Conservation (phyloP, 2,329 filamentous ascomycete species). For the Fusarium sp. region DNA sequence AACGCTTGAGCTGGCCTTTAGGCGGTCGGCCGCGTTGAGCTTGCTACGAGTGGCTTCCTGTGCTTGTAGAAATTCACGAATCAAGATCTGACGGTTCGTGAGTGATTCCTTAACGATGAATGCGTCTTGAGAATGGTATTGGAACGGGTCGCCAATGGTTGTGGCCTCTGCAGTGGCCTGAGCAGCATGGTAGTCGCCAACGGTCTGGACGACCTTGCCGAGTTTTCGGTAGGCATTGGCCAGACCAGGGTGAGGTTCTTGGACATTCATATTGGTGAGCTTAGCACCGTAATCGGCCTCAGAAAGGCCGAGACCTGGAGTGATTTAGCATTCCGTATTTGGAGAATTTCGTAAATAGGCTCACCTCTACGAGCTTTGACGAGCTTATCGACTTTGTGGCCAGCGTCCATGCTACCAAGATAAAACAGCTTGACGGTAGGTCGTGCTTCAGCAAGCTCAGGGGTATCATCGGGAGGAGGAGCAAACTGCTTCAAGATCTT, state of each 20-base stretch:
- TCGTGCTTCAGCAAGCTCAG: constrained; percentile 90
- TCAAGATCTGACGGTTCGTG: constrained; percentile 96
- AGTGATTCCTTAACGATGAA: constrained; percentile 99
- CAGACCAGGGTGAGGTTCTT: constrained; percentile 91
- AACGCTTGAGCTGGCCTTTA: constrained; percentile 89
- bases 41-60: constrained; percentile 88
- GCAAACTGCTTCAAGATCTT: constrained; percentile 99
- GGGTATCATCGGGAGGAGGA: constrained; percentile 95
- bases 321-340: constrained; percentile 40
- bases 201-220: constrained; percentile 91
- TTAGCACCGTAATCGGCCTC: constrained; percentile 96
- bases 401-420: constrained; percentile 94
- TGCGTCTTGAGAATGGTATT: constrained; percentile 94
- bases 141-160: constrained; percentile 91
- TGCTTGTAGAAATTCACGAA: constrained; percentile 92
- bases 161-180: constrained; percentile 98
- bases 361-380: constrained; percentile 93
- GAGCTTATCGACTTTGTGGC: constrained; percentile 94
- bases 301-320: constrained; percentile 86
- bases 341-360: constrained; percentile 12
- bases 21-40: constrained; percentile 86
- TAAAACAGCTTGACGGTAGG: constrained; percentile 97
- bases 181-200: constrained; percentile 94
- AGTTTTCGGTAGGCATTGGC: constrained; percentile 94
- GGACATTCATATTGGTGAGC: constrained; percentile 86